Base-by-base conservation (phyloP, 1,139 yeast genomes). In the Pichiaceae sp. region DNA sequence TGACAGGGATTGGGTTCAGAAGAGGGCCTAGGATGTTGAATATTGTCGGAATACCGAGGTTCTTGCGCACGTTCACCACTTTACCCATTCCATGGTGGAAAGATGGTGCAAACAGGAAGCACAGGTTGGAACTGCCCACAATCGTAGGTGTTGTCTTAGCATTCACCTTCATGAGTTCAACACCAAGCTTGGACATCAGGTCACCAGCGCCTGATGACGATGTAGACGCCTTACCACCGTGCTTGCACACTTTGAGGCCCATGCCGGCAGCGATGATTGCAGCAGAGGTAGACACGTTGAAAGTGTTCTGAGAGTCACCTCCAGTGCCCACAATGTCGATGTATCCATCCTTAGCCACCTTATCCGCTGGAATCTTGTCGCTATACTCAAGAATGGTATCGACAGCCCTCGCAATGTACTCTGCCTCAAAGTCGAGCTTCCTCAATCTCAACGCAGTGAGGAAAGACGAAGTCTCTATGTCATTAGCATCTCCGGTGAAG, bases 261-360 rank as follows among this genome's bases (percentile, higher is more conserved):
- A 85, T 81, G 4, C 98, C 98, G 0, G 96, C 85, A 1, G 89
- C 94, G 4, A 91, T 87, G 37, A 91, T 86, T 0, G 96, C 96
- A 1, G 96, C 70, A 1, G 96, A 85, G 0, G 98, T 91, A 7
- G 95, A 83, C 1, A 91, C 98, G 53, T 91, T 91, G 62, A 91
- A 91, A 0, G 98, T 91, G 55, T 91, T 81, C 55, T 91, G 96
- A 3, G 96, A 96, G 54, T 91, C 98, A 5, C 98, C 98, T 21
- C 98, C 98, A 0, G 98, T 91, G 1, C 98, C 98, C 6, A 91
- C 98, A 29, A 91, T 84, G 59, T 91, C 98, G 15, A 85, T 70
- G 48, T 75, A 82, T 0, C 85, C 84, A 2, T 56, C 60, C 1
- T 62, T 49, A 34, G 70, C 71, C 4, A 78, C 70, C 8, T 52